These are phyloP conservation scores for Ophiostoma perfectum DNA, from an alignment of 2,329 filamentous ascomycete species.

Conservation along the genomic window DNA sequence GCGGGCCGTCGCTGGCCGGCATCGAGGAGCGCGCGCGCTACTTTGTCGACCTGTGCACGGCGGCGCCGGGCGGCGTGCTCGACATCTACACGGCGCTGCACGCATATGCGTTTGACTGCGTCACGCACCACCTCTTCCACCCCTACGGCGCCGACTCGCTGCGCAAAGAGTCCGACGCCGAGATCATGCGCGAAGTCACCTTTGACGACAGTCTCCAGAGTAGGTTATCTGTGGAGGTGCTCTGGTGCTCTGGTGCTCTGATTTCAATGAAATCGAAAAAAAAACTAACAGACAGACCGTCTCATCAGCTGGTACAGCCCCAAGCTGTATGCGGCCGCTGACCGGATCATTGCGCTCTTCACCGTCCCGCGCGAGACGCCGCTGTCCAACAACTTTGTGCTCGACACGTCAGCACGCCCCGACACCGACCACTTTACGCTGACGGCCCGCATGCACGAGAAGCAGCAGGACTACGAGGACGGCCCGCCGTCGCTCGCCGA, in stretches of 20 bases:
- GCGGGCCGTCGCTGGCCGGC: slow-evolving; percentile 48
- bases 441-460: slow-evolving; percentile 52
- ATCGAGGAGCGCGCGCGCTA: slow-evolving; percentile 52
- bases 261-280: too few relatives aligned
- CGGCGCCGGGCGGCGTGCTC: slow-evolving; percentile 41
- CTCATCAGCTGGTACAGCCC: slow-evolving; percentile 55
- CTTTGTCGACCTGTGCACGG: slow-evolving; percentile 51
- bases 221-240: slow-evolving; percentile 35
- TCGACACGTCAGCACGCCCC: slow-evolving; percentile 44
- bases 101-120: slow-evolving; percentile 64
- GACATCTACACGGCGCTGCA: slow-evolving; percentile 63
- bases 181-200: slow-evolving; percentile 63
- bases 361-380: slow-evolving; percentile 53
- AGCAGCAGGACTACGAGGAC: slow-evolving; percentile 32
- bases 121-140: slow-evolving; percentile 64
- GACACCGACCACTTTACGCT: slow-evolving; percentile 52
- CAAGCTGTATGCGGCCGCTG: slow-evolving; percentile 43
- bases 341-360: slow-evolving; percentile 41
- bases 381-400: slow-evolving; percentile 54
- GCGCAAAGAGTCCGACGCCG: slow-evolving; percentile 48
- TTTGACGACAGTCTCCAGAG: slow-evolving; percentile 63
- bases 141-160: slow-evolving; percentile 59
- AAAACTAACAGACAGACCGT: slow-evolving; percentile 44
- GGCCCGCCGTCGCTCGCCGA: slow-evolving; percentile 18
- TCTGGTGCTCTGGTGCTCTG: slow-evolving; percentile 11